Base-by-base conservation (phyloP, 192 early-diverging fungal genomes). In the Gigaspora rosea region DNA sequence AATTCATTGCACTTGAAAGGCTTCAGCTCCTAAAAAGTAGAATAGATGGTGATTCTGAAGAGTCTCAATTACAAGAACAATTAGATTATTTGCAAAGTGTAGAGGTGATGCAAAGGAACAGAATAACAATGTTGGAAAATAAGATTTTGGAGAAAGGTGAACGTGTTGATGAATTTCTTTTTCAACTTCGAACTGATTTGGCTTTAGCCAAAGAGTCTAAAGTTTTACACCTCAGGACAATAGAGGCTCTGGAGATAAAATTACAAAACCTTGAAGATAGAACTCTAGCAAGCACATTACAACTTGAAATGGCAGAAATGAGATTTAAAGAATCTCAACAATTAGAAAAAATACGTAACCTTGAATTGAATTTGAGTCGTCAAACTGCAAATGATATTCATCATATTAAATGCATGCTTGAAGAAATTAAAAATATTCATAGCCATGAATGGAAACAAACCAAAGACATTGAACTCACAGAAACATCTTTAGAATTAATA, bases 1-100 rank as follows among this genome's bases (percentile, higher is more conserved):
- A 54, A 58, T 11, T 33, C 41, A 13, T 59, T 0, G 71, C 67
- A 27, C 27, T 50, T 20, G 67, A 69, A 27, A 22, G 67, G 6
- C 49, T 69, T 51, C 67, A 47, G 10, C 47, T 69, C 49, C 67
- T 69, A 20, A 69, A 69, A 51, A n/a, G 47, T 2, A 69, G 48
- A 27, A 32, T 69, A 36, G 67, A 36, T 15, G 22, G 47, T 15
- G 67, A 69, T 52, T 20, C 20, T 27, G 67, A 69, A 51, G 67
- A 69, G 32, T 69, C 48, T 50, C 67, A 69, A 27, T 50, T 69
- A 27, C 67, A 69, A 27, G 67, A 69, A 69, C 67, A 69, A 51
- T 69, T 69, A 10, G 67, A 69, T 15, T 47, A 69, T 69, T 69
- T 69, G 13, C 46, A n/a, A 8, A n/a, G 4, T 51, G 48, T 47